phyloP scores from a whole-genome alignment of 371 early-diverging fungal genomes.

The Syncephalastrum contaminatum region DNA sequence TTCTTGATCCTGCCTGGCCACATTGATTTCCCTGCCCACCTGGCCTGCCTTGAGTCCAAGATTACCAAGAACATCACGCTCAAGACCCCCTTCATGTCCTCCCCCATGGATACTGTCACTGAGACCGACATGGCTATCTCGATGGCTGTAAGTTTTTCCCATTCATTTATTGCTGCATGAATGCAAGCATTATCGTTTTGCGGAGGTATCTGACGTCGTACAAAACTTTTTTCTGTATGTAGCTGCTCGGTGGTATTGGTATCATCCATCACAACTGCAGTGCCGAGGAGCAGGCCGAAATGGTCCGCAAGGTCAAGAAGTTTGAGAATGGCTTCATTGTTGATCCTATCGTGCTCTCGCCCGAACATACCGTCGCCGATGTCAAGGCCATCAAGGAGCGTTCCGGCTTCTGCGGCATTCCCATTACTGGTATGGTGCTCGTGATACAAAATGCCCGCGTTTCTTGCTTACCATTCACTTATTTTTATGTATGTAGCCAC shows the following conservation, averaged over 20 bases:
- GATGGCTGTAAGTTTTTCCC: slow-evolving; percentile 77
- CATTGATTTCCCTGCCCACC: slow-evolving; percentile 89
- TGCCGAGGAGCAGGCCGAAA: slow-evolving; percentile 91
- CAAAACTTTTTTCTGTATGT: not conserved
- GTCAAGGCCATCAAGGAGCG: slow-evolving; percentile 83
- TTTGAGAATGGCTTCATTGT: slow-evolving; percentile 98
- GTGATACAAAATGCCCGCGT: slow-evolving; percentile 1
- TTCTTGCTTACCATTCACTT: slow-evolving; percentile 2
- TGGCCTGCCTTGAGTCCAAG: slow-evolving; percentile 74
- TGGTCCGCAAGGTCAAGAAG: slow-evolving; percentile 97
- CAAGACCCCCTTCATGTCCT: slow-evolving; percentile 91
- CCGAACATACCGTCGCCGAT: slow-evolving; percentile 82
- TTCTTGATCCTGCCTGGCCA: slow-evolving; percentile 94
- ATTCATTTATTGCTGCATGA: slow-evolving; percentile 1
- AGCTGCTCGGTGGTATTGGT: slow-evolving; percentile 93
- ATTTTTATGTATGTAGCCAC: slow-evolving; percentile 47
- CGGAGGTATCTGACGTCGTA: too few species aligned
- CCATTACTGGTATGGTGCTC: slow-evolving; percentile 80
- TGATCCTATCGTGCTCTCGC: slow-evolving; percentile 88
- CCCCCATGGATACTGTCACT: slow-evolving; percentile 98
- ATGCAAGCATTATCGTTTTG: too few species aligned
- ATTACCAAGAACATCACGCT: slow-evolving; percentile 86
- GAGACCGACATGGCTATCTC: slow-evolving; percentile 96
- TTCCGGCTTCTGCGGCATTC: slow-evolving; percentile 95
- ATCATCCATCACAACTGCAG: slow-evolving; percentile 97